Evolutionary conservation across 257 asterid genomes (phyloP).

Genomic region (Cordia subcordata): DNA sequence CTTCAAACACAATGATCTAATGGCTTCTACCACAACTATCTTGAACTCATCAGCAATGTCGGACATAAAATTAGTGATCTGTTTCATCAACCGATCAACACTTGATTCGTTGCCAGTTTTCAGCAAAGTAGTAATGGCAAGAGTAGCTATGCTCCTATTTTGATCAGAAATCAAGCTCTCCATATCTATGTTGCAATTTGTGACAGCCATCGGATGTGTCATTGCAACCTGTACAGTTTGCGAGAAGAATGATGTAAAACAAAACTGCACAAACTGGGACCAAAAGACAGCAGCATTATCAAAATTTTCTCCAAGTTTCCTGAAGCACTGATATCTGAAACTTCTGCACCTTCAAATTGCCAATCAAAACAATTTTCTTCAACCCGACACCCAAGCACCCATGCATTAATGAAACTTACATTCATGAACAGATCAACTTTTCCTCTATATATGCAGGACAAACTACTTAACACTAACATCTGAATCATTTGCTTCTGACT

Average conservation of each 20-base stretch:
- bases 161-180: conserved; percentile 95
- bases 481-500: too few relatives aligned
- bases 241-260: neutral
- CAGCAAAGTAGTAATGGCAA: conserved; percentile 88
- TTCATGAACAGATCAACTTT: too few relatives aligned
- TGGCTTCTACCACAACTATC: conserved; percentile 96
- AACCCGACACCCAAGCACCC: too few relatives aligned
- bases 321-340: too few relatives aligned
- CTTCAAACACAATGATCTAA: conserved; percentile 87
- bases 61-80: conserved; percentile 91
- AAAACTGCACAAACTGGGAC: neutral
- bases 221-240: conserved; percentile 71
- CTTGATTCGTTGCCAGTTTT: conserved; percentile 96
- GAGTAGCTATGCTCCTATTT: conserved; percentile 91
- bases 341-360: too few relatives aligned
- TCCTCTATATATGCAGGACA: too few relatives aligned
- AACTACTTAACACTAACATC: too few relatives aligned
- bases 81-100: conserved; percentile 92
- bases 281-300: neutral
- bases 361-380: too few relatives aligned
- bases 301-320: neutral
- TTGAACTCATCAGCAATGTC: conserved; percentile 98
- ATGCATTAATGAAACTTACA: too few relatives aligned
- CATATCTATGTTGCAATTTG: conserved; percentile 96
- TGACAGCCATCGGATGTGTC: conserved; percentile 93